Evolutionary conservation across 192 early-diverging fungal species (phyloP).

Genomic region (Pecoramyces ruminantium): DNA sequence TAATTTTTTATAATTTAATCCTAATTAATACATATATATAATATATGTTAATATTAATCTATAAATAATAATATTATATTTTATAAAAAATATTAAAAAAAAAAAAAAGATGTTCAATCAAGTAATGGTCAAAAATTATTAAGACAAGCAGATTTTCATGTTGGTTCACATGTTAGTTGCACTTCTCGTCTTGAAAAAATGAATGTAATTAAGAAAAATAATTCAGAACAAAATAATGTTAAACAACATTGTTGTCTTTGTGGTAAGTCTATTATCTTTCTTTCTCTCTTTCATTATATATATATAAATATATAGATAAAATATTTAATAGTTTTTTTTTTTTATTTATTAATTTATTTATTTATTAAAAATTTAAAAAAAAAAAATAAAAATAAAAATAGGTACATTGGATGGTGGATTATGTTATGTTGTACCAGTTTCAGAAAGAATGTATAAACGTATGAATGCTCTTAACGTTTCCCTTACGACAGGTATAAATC

Average conservation of each 20-base stretch:
- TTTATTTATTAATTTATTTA: constrained; percentile 3
- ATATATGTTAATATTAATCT: too few species aligned
- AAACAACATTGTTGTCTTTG: neutral
- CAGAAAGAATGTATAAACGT: constrained; percentile 86
- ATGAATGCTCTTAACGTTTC: constrained; percentile 67
- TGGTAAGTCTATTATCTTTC: constrained; percentile 7
- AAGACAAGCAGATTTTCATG: constrained; percentile 72
- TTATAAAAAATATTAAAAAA: too few species aligned
- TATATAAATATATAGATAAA: constrained; percentile 13
- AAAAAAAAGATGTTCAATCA: constrained; percentile 58
- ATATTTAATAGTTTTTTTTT: constrained; percentile 6
- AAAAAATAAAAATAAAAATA: constrained; percentile 10
- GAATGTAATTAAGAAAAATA: constrained; percentile 28
- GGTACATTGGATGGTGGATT: constrained; percentile 56
- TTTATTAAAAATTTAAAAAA: constrained; percentile 8
- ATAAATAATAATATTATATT: too few species aligned
- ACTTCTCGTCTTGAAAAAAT: constrained; percentile 20
- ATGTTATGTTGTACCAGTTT: constrained; percentile 48
- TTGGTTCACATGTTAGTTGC: constrained; percentile 49
- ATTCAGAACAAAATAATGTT: neutral
- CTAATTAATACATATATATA: too few species aligned
- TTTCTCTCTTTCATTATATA: neutral
- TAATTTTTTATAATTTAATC: too few species aligned
- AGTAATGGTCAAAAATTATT: constrained; percentile 75
- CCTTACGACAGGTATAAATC: constrained; percentile 63